phyloP scores from a whole-genome alignment of 768 basidiomycete genomes.

The Galerina sulciceps region DNA sequence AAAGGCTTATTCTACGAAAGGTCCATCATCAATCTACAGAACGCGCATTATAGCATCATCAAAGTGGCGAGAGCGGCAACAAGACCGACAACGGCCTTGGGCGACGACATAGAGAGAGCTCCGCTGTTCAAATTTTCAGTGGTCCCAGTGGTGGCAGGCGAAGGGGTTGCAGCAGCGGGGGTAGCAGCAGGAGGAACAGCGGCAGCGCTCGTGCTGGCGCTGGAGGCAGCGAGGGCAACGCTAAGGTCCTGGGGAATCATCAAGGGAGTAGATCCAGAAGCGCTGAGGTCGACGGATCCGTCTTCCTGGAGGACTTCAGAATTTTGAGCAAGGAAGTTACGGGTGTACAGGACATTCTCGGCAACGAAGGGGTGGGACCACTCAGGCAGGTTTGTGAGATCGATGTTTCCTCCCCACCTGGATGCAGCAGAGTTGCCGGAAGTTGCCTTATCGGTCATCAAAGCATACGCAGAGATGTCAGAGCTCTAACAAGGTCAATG shows the following conservation, averaged over 20 bases:
- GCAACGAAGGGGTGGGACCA: slow-evolving; percentile 55
- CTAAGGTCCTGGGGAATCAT: slow-evolving; percentile 66
- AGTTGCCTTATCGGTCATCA: slow-evolving; percentile 54
- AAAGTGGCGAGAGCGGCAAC: slow-evolving; percentile 49
- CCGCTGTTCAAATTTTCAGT: slow-evolving; percentile 38
- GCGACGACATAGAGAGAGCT: slow-evolving; percentile 50
- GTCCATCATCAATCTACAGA: slow-evolving; percentile 24
- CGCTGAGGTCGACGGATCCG: slow-evolving; percentile 55
- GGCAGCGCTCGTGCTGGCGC: slow-evolving; percentile 12
- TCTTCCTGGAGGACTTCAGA: slow-evolving; percentile 52
- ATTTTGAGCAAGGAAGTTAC: slow-evolving; percentile 50
- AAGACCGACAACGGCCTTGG: slow-evolving; percentile 52
- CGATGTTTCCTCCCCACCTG: slow-evolving; percentile 66
- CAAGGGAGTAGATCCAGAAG: slow-evolving; percentile 47
- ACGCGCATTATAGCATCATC: slow-evolving; percentile 48
- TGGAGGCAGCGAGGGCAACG: slow-evolving; percentile 37
- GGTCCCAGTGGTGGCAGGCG: slow-evolving; percentile 26
- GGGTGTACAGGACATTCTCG: slow-evolving; percentile 62
- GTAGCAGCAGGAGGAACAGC: slow-evolving; percentile 25
- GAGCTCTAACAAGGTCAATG: slow-evolving; percentile 46
- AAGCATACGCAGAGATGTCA: slow-evolving; percentile 56
- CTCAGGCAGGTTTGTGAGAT: slow-evolving; percentile 55
- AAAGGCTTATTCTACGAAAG: slow-evolving; percentile 29
- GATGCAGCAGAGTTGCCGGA: slow-evolving; percentile 50
- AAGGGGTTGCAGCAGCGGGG: slow-evolving; percentile 30